Conservation (phyloP, 768 basidiomycete genomes). For the Trametes punicea region DNA sequence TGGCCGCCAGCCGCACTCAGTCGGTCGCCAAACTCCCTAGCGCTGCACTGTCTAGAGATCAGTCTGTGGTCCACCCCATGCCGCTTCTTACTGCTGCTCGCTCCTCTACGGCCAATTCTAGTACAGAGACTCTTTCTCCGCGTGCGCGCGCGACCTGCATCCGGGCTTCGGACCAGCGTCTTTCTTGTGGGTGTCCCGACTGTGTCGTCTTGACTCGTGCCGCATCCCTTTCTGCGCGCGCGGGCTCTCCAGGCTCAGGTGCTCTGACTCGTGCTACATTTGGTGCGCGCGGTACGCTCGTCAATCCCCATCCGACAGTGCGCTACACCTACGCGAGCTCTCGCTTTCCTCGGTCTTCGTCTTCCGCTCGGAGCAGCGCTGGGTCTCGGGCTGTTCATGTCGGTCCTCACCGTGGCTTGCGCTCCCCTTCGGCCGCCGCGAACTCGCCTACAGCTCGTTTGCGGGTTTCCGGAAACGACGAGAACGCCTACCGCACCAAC, state of each 20-base stretch:
- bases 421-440: not conserved
- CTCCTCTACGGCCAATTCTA: not conserved
- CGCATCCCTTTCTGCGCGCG: not conserved
- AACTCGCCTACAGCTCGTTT: not conserved
- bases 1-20: slow-evolving; percentile 5
- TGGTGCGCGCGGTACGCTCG: not conserved
- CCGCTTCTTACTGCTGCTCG: not conserved
- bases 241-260: not conserved
- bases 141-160: slow-evolving; percentile 5
- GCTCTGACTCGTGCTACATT: not conserved
- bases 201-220: not conserved
- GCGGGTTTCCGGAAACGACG: not conserved
- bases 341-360: not conserved
- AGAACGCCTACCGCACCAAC: slow-evolving; percentile 11
- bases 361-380: not conserved
- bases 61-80: not conserved
- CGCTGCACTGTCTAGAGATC: not conserved
- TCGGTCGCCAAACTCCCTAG: slow-evolving; percentile 3
- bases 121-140: not conserved
- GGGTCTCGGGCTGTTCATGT: not conserved
- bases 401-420: not conserved
- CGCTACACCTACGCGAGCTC: not conserved
- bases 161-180: not conserved
- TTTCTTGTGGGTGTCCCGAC: slow-evolving; percentile 2
- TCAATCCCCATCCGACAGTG: not conserved